phyloP scores from a whole-genome alignment of 2,329 filamentous ascomycete genomes.

The Plenodomus biglobosus region DNA sequence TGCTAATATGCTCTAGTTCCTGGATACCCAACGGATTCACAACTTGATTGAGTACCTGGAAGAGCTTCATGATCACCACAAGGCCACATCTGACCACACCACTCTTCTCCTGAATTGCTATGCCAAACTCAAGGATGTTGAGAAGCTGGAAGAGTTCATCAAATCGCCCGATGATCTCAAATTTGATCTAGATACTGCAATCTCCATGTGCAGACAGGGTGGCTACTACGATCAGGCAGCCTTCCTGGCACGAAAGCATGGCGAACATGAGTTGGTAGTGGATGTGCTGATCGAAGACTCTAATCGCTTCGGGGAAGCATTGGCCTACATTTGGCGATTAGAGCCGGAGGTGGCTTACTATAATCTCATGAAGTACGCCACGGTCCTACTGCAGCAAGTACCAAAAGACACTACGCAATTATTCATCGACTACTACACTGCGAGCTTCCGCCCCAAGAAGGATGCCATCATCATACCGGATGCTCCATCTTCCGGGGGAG shows the following conservation, averaged over 20 bases:
- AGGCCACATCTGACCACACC: constrained; percentile 91
- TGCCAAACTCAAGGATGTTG: constrained; percentile 94
- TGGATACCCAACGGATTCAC: constrained; percentile 96
- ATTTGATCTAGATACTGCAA: constrained; percentile 95
- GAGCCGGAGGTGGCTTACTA: constrained; percentile 78
- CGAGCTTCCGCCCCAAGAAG: constrained; percentile 73
- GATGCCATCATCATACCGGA: constrained; percentile 58
- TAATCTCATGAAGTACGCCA: constrained; percentile 92
- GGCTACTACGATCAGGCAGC: constrained; percentile 97
- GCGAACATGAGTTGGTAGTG: constrained; percentile 89
- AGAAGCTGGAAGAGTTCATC: constrained; percentile 95
- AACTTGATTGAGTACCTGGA: constrained; percentile 97
- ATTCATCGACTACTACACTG: constrained; percentile 95
- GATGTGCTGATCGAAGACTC: constrained; percentile 96
- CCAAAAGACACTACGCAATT: constrained; percentile 78
- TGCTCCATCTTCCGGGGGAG: constrained; percentile 48
- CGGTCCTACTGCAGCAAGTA: constrained; percentile 85
- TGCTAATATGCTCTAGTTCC: constrained; percentile 59
- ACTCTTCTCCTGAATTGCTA: constrained; percentile 95
- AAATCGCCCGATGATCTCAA: constrained; percentile 92
- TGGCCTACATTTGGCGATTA: constrained; percentile 88
- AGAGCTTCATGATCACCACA: constrained; percentile 90
- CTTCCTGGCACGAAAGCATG: constrained; percentile 90
- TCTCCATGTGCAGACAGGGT: constrained; percentile 94
- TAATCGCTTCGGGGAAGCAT: constrained; percentile 82